Conservation (phyloP, 805 yeast species). For the Kodamaea leandrae region DNA sequence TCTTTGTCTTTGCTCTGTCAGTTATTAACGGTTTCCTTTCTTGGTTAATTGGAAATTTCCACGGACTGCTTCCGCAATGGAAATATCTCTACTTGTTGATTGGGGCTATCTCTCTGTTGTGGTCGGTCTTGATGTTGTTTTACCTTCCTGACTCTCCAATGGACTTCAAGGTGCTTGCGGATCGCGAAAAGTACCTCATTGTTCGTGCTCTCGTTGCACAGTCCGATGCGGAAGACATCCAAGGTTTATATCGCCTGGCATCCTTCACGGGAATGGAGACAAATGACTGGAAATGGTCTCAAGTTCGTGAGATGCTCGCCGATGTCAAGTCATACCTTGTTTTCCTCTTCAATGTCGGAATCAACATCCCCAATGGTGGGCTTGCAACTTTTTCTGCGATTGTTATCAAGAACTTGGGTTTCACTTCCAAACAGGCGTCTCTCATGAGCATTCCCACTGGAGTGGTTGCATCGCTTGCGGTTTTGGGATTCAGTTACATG, state of each 20-base stretch:
- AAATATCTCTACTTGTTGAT: slow-evolving; percentile 10
- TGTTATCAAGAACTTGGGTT: slow-evolving; percentile 10
- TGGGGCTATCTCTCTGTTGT: slow-evolving; percentile 8
- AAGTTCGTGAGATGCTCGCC: slow-evolving; percentile 18
- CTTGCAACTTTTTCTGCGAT: slow-evolving; percentile 7
- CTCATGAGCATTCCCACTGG: slow-evolving; percentile 12
- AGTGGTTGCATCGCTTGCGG: slow-evolving; percentile 11
- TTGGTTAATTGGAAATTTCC: slow-evolving; percentile 12
- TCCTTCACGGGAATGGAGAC: slow-evolving; percentile 11
- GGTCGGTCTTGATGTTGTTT: slow-evolving; percentile 11
- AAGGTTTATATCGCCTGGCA: slow-evolving; percentile 10
- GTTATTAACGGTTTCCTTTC: slow-evolving; percentile 12
- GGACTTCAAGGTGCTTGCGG: slow-evolving; percentile 9
- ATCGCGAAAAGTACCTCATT: slow-evolving; percentile 15
- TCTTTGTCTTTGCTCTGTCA: slow-evolving; percentile 11
- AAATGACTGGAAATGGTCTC: slow-evolving; percentile 19
- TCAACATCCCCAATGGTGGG: slow-evolving; percentile 10
- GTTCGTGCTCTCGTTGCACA: slow-evolving; percentile 9
- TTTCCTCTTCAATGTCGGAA: slow-evolving; percentile 7
- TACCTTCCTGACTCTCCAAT: slow-evolving; percentile 12
- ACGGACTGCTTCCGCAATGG: slow-evolving; percentile 9
- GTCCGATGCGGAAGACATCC: slow-evolving; percentile 10
- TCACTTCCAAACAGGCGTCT: slow-evolving; percentile 9
- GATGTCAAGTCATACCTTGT: slow-evolving; percentile 14
- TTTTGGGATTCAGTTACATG: slow-evolving; percentile 9